phyloP scores from a whole-genome alignment of 495 filamentous ascomycete species.

The Penicillium soppii region DNA sequence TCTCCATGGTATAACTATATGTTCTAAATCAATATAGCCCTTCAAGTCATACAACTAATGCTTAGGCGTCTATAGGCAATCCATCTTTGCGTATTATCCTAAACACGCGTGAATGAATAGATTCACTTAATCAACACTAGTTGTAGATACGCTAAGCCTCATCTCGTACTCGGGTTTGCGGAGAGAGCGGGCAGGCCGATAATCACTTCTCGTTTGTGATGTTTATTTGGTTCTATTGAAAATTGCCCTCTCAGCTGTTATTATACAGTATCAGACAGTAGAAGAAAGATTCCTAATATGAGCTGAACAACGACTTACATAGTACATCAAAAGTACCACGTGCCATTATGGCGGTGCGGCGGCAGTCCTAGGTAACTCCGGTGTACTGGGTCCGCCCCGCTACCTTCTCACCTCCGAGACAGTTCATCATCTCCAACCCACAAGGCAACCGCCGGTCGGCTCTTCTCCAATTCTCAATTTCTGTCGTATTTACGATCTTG shows the following conservation, averaged over 20 bases:
- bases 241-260: too few relatives aligned
- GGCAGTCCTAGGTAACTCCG: conserved; percentile 14
- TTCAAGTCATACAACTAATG: too few relatives aligned
- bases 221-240: too few relatives aligned
- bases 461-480: conserved; percentile 14
- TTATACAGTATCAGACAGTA: not conserved
- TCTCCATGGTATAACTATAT: too few relatives aligned
- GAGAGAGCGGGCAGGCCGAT: not conserved
- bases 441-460: conserved; percentile 33
- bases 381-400: conserved; percentile 20
- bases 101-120: too few relatives aligned
- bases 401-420: conserved; percentile 11
- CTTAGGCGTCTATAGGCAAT: too few relatives aligned
- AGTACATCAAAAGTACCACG: conserved; percentile 24
- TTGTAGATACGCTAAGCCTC: not conserved
- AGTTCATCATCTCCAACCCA: conserved; percentile 11
- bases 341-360: conserved; percentile 17
- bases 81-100: too few relatives aligned
- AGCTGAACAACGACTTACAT: not conserved
- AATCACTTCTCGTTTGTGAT: too few relatives aligned
- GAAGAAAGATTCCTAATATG: not conserved
- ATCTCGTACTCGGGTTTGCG: not conserved
- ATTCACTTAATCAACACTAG: too few relatives aligned
- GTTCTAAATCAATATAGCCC: too few relatives aligned
- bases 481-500: not conserved